These are phyloP conservation scores for Aureobasidium sp. DNA, from an alignment of 2,329 filamentous ascomycete genomes.

Conservation along the genomic window DNA sequence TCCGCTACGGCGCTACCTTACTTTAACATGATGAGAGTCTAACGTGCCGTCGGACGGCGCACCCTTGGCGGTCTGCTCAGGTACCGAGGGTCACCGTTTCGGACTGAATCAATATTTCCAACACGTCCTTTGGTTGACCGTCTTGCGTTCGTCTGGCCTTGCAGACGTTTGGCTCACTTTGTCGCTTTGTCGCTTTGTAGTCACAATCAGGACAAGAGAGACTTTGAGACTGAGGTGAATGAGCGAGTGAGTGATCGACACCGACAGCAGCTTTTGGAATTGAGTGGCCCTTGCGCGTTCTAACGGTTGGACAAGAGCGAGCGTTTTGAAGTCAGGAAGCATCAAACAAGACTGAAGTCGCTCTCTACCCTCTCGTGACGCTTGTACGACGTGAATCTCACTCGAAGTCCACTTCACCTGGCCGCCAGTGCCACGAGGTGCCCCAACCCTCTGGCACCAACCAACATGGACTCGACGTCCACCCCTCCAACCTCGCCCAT, in stretches of 20 bases:
- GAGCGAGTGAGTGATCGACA: background rate
- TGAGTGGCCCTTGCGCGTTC: slow-evolving; percentile 1
- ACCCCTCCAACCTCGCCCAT: slow-evolving; percentile 37
- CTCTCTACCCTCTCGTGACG: background rate
- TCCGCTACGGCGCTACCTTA: background rate
- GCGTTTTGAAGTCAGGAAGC: background rate
- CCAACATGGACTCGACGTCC: slow-evolving; percentile 26
- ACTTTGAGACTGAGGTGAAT: background rate
- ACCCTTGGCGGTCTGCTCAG: background rate
- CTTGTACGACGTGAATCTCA: slow-evolving; percentile 9
- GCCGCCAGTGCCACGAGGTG: slow-evolving; percentile 10
- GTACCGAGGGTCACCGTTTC: background rate
- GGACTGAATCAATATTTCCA: slow-evolving; percentile 1
- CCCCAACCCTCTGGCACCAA: background rate
- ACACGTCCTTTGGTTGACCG: background rate
- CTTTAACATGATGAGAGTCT: background rate
- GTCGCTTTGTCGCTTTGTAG: background rate
- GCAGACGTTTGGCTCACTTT: background rate
- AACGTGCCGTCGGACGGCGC: background rate
- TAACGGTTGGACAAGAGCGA: background rate
- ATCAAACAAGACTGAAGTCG: background rate
- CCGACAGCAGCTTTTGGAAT: background rate
- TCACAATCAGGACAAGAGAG: background rate
- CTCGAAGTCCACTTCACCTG: background rate
- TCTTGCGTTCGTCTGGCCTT: background rate